Percentiles rank a stretch among this genome's conserved stretches.
phyloP scores from a whole-genome alignment of 139 green algal species.

The Auxenochlorella pyrenoidosa region DNA sequence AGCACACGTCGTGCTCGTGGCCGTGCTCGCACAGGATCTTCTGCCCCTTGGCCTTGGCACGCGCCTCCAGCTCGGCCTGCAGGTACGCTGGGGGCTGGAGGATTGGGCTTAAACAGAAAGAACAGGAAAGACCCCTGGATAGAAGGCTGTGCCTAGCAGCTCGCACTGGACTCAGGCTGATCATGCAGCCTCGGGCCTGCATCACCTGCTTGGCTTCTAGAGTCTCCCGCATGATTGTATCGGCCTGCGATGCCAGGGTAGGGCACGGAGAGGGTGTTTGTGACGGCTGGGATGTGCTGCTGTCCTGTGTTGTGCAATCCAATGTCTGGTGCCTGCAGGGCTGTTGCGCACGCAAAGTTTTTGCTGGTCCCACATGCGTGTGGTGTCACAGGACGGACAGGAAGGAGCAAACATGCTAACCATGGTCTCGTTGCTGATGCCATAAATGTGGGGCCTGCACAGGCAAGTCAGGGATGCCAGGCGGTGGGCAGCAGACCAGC shows the following conservation, averaged over 20 bases:
- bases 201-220: constrained; percentile 11
- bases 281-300: no score
- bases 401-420: not conserved
- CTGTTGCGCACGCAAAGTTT: not conserved
- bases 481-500: no score
- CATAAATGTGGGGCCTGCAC: no score
- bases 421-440: constrained; percentile 1
- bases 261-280: not conserved
- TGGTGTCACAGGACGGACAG: no score
- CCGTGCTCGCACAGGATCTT: constrained; percentile 21
- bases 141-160: not conserved
- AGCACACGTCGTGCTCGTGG: constrained; percentile 20
- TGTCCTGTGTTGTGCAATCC: no score
- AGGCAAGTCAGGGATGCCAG: no score
- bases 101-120: not conserved
- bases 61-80: constrained; percentile 8
- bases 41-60: not conserved
- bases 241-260: not conserved
- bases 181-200: not conserved
- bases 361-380: not conserved
- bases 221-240: not conserved
- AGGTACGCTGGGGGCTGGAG: not conserved
- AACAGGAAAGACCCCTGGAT: no score
- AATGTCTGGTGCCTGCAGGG: not conserved
- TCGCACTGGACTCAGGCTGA: no score